phyloP scores from a whole-genome alignment of 228 moss, liverwort and hornwort genomes.

The Sphagnum fallax region DNA sequence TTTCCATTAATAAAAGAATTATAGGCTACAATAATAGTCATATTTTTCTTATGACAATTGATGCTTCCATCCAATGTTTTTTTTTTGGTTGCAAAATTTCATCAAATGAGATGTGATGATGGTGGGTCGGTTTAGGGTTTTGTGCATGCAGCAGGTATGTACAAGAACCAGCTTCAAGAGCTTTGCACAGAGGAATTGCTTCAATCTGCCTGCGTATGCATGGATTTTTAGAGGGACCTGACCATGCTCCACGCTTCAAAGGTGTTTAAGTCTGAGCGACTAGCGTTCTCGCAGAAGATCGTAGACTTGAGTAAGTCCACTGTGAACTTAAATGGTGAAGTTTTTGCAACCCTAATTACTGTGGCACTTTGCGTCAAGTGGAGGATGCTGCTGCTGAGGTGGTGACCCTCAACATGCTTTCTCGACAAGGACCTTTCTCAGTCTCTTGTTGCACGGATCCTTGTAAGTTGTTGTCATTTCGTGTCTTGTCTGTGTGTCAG shows the following conservation, averaged over 20 bases:
- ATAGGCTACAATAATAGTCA: no score
- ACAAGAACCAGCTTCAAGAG: conserved; percentile 99
- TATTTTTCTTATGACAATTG: no score
- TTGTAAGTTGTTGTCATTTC: conserved; percentile 35
- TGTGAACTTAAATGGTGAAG: conserved; percentile 66
- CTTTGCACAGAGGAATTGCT: conserved; percentile 99
- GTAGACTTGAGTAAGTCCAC: conserved; percentile 6
- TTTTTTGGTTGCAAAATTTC: no score
- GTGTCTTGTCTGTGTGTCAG: background rate
- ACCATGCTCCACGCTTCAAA: conserved; percentile 65
- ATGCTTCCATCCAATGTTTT: no score
- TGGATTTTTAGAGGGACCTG: conserved; percentile 94
- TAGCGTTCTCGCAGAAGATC: no score
- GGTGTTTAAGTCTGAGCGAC: background rate
- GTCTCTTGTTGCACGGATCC: conserved; percentile 52
- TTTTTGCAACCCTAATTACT: conserved; percentile 99
- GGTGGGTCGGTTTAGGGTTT: no score
- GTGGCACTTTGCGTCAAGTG: conserved; percentile 90
- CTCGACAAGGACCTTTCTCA: conserved; percentile 63
- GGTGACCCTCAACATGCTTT: conserved; percentile 90
- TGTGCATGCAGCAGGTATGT: conserved; percentile 65
- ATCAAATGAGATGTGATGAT: no score
- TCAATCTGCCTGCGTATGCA: conserved; percentile 99
- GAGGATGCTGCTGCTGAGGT: conserved; percentile 52
- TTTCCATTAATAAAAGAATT: no score